Evolutionary conservation across 2,329 filamentous ascomycete genomes (phyloP), one percentile per base, ranked within the genome.

Genomic region (Aspergillus proliferans): DNA sequence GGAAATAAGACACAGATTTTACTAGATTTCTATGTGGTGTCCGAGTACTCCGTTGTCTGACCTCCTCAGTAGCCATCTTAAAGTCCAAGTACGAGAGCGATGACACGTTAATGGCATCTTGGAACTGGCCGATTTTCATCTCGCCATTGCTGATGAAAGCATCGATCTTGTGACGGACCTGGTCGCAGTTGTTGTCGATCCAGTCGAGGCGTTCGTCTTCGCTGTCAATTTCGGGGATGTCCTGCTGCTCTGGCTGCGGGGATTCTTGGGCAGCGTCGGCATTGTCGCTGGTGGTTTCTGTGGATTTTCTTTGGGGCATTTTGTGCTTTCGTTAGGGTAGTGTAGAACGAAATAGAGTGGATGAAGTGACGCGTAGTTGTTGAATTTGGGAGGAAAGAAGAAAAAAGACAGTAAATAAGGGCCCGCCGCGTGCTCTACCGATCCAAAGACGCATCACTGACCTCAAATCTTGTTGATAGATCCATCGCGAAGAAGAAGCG

Each of bases 61-160:
- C 15, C 1, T 15, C 15, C 15, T 15, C 15, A 15, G 15, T 15
- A 15, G 15, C 15, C 15, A 15, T 15, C 15, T 15, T 76, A 60
- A 82, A 83, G 4, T 52, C 55, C n/a, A 54, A 53, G 52, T 74
- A 74, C 6, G 66, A 62, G 19, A 56, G 63, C 54, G 15, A 56
- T 12, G 53, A 68, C 9, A 70, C 65, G n/a, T 60, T 58, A 39
- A 76, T 66, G 2, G 61, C 59, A 4, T 66, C 54, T 38, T 70
- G 69, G 53, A 77, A 76, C 34, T 74, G 65, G 18, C 62, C 67
- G 4, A 71, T 65, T 49, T 70, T 74, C 71, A 76, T 74, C 47
- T 71, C 71, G 21, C 70, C 67, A 2, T 59, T 61, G 24, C 73
- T 68, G 18, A 78, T 60, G 15, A 50, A 76, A 68, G 8, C 57